Base-by-base conservation (phyloP, 495 filamentous ascomycete species). In the Daldinia grandis region DNA sequence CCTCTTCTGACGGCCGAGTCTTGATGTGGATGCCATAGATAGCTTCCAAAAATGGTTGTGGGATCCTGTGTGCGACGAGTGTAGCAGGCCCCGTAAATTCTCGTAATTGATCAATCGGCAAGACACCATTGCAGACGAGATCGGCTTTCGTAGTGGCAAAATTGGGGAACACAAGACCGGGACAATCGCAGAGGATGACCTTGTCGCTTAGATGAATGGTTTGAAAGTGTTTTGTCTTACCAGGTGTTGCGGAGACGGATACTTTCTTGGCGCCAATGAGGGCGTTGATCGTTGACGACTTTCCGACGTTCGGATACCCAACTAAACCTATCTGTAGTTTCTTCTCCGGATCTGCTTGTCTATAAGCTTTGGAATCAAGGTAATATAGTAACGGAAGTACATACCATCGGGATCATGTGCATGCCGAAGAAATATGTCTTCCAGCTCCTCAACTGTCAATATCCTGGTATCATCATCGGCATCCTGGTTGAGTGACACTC, bases 141-240 rank as follows among this genome's bases (percentile, higher is more conserved):
- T 99, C 96, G 27, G 92, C 96, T 80, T 98, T 98, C 28, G 94
- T 98, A 50, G 90, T 93, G 51, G 96, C 94, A 73, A 98, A 99
- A 79, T 98, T 98, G 64, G 96, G 94, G 81, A 99, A 98, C 1
- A 99, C 96, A 21, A 99, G 89, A 87, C 96, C 96, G 30, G 96
- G 96, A 74, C 96, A 99, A 89, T 99, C 96, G 82, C 96, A 98
- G 21, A 99, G 86, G 71, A 98, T 87, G 69, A 98, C 92, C 67
- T 89, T 86, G 15, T 94, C 90, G 68, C 91, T 94, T 53, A 98
- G 86, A 78, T 97, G 95, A 69, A 99, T 93, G 17, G 96, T 99
- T 78, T 99, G 96, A 83, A 99, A 99, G 75, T 99, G 96, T 82
- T 99, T 99, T 9, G 96, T 99, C 80, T 98, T 99, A 63, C 96